These are phyloP conservation scores for Amauroascus niger DNA, from an alignment of 2,329 filamentous ascomycete genomes.

Conservation along the genomic window DNA sequence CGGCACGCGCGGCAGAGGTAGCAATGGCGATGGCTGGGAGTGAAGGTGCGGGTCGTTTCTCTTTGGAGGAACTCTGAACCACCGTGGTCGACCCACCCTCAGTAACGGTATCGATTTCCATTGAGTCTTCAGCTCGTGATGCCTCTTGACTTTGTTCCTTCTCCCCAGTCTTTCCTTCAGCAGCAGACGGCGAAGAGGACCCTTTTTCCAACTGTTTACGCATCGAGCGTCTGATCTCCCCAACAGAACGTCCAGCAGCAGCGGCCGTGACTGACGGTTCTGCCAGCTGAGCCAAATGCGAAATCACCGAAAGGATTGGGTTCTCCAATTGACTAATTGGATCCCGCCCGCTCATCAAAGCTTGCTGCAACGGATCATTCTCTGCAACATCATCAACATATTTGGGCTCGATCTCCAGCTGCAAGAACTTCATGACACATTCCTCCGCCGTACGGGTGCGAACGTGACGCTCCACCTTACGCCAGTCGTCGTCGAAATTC, in stretches of 20 bases:
- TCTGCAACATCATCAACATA: constrained; percentile 72
- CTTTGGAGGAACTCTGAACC: constrained; percentile 40
- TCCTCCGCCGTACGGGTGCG: constrained; percentile 86
- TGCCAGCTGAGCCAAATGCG: constrained; percentile 82
- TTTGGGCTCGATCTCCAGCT: constrained; percentile 94
- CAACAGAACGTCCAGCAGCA: constrained; percentile 77
- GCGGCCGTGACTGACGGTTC: constrained; percentile 85
- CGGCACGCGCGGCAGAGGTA: constrained; percentile 72
- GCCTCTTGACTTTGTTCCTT: constrained; percentile 39
- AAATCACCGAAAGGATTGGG: constrained; percentile 90
- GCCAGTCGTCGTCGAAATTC: constrained; percentile 92
- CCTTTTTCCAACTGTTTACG: constrained; percentile 65
- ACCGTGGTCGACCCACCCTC: constrained; percentile 24
- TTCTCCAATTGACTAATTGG: constrained; percentile 92
- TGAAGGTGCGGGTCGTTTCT: constrained; percentile 40
- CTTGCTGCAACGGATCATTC: constrained; percentile 44
- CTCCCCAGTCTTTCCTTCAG: constrained; percentile 44
- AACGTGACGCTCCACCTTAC: constrained; percentile 82
- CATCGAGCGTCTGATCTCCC: constrained; percentile 72
- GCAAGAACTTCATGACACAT: constrained; percentile 91
- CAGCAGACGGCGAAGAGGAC: constrained; percentile 48
- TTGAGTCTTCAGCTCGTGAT: constrained; percentile 48
- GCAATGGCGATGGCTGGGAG: constrained; percentile 61
- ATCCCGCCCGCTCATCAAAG: constrained; percentile 66
- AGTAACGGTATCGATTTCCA: constrained; percentile 46